Evolutionary conservation across 1,139 yeast genomes (phyloP).

Genomic region (Suhomyces maxii): DNA sequence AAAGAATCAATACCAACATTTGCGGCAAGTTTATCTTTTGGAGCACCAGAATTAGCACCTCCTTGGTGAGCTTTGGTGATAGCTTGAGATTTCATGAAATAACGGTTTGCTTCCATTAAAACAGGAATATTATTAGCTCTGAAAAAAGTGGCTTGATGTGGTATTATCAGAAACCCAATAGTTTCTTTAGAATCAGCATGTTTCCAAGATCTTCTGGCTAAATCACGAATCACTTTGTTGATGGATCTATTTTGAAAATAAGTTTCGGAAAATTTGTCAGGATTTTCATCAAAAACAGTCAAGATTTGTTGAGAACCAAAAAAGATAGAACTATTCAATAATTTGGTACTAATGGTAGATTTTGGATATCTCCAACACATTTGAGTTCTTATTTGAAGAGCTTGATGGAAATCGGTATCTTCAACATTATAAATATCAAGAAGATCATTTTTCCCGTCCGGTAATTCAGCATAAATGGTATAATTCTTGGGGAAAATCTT

Average conservation of each 20-base stretch:
- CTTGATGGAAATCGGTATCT: conserved; percentile 66
- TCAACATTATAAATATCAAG: conserved; percentile 70
- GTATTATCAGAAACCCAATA: conserved; percentile 64
- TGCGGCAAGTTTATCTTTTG: conserved; percentile 63
- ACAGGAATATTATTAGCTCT: conserved; percentile 78
- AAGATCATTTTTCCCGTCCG: conserved; percentile 51
- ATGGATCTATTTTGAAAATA: conserved; percentile 51
- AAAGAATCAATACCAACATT: conserved; percentile 86
- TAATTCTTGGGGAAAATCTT: conserved; percentile 52
- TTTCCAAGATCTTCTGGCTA: conserved; percentile 90
- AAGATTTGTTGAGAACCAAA: conserved; percentile 65
- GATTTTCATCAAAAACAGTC: conserved; percentile 30
- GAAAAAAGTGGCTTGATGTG: conserved; percentile 65
- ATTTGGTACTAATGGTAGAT: conserved; percentile 69
- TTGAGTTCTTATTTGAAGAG: conserved; percentile 76
- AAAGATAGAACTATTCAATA: conserved; percentile 77
- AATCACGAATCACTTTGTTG: conserved; percentile 74
- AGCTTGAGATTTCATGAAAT: conserved; percentile 58
- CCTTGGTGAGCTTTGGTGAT: conserved; percentile 25
- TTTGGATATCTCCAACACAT: conserved; percentile 88
- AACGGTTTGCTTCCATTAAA: conserved; percentile 88
- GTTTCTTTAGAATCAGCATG: conserved; percentile 63
- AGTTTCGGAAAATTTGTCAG: conserved; percentile 35
- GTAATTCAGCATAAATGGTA: conserved; percentile 55
- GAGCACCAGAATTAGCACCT: conserved; percentile 16